Evolutionary conservation across 1,284 basidiomycete genomes (phyloP).

Genomic region (Apiotrichum brassicae): DNA sequence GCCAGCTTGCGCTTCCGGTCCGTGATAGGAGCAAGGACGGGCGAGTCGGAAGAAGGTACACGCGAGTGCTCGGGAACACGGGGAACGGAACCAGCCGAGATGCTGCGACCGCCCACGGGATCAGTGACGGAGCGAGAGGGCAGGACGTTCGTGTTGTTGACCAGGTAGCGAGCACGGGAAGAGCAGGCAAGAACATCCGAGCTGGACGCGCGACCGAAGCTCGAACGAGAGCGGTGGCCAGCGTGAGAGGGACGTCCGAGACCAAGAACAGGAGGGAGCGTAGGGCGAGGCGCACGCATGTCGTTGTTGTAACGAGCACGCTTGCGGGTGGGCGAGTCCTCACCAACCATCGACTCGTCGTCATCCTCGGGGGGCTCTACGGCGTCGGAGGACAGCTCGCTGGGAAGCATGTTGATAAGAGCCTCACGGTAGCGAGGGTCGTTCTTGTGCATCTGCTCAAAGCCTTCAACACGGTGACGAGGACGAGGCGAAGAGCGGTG

Average conservation of each 20-base stretch:
- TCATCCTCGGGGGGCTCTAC: slow-evolving; percentile 20
- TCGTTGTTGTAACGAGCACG: slow-evolving; percentile 12
- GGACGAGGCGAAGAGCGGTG: slow-evolving; percentile 13
- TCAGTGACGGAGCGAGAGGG: slow-evolving; percentile 14
- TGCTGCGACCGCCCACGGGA: slow-evolving; percentile 15
- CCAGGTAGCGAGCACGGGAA: slow-evolving; percentile 17
- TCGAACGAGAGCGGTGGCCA: slow-evolving; percentile 14
- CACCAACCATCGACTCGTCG: slow-evolving; percentile 15
- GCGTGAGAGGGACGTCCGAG: slow-evolving; percentile 9
- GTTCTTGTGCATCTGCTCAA: slow-evolving; percentile 21
- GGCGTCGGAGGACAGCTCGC: slow-evolving; percentile 18
- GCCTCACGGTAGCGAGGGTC: slow-evolving; percentile 22
- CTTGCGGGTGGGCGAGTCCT: slow-evolving; percentile 21
- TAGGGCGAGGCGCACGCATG: slow-evolving; percentile 12
- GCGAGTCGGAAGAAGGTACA: background rate
- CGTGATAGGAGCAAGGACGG: background rate
- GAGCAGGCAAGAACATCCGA: slow-evolving; percentile 19
- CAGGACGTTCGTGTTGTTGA: background rate
- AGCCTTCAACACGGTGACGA: slow-evolving; percentile 11
- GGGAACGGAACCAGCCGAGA: slow-evolving; percentile 13
- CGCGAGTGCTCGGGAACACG: slow-evolving; percentile 8
- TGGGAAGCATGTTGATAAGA: slow-evolving; percentile 18
- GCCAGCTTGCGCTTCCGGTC: slow-evolving; percentile 18
- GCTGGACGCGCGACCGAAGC: slow-evolving; percentile 18
- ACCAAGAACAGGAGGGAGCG: slow-evolving; percentile 15